Base-by-base conservation (phyloP, 306 rosid species). In the Cotoneaster glaucophyllus region DNA sequence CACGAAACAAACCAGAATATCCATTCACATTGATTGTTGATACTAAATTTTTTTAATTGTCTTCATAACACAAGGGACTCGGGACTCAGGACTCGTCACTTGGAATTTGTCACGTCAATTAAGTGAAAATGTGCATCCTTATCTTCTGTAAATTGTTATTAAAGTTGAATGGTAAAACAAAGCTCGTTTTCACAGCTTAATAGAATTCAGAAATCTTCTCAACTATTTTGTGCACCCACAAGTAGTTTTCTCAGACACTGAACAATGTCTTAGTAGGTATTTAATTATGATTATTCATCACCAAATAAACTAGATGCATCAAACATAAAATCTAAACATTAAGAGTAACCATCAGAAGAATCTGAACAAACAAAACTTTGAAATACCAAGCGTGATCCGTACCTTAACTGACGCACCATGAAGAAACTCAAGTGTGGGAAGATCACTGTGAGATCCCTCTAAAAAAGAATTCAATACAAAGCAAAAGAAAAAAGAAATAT, bases 361-460 rank as follows among this genome's bases (percentile, higher is more conserved):
- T 64, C 59, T 29, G 28, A 71, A 53, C 53, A 45, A 75, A 74
- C 5, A 78, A 12, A 77, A 64, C 64, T 39, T 62, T 63, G 75
- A 66, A 66, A 70, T 32, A 76, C 64, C 39, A 58, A 78, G 32
- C 58, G 77, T 31, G 54, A 78, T 19, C 32, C 81, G 54, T 79
- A 92, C 99, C 92, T 86, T 87, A 65, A 76, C 48, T 8, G 97
- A 90, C 77, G 93, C 96, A 48, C 77, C 71, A 22, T 89, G 96
- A 73, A 82, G 90, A 70, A 90, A 80, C 78, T 83, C 85, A 63
- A 92, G 97, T 1, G 97, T 84, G 1, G 97, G 97, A 89, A 95
- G 97, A 74, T 86, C 97, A 31, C 97, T 96, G 77, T 95, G 98
- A 24, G 98, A 92, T 57, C 87, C 97, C 97, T 95, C 98, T 92